Conservation (phyloP, 2,329 filamentous ascomycete species). For the Fusarium sp. region DNA sequence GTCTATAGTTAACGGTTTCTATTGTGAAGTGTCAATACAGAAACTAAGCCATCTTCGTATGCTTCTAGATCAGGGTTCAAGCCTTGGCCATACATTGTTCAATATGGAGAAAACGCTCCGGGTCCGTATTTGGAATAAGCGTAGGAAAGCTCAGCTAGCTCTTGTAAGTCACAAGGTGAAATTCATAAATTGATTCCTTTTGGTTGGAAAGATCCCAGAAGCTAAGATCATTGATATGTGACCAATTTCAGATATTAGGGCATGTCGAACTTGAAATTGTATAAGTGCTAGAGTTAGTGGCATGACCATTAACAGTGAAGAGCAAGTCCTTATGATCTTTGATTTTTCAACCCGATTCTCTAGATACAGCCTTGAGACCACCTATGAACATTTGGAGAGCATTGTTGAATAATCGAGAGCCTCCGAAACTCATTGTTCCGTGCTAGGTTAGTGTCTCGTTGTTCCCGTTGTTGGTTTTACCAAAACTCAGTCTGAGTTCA, state of each 20-base stretch:
- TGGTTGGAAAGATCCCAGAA: background rate
- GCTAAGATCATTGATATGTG: background rate
- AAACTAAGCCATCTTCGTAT: background rate
- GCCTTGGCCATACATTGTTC: background rate
- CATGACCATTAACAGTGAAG: background rate
- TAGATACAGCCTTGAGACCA: background rate
- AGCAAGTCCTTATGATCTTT: background rate
- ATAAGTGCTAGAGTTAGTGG: background rate
- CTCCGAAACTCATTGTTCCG: background rate
- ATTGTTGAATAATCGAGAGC: background rate
- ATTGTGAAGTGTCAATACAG: background rate
- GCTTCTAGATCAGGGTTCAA: background rate
- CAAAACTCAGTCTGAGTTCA: background rate
- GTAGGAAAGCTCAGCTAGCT: background rate
- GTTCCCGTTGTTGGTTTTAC: background rate
- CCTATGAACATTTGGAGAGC: background rate
- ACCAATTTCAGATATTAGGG: background rate
- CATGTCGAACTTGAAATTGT: background rate
- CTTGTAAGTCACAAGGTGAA: background rate
- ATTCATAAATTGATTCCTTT: background rate
- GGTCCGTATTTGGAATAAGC: background rate
- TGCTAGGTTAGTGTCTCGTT: background rate
- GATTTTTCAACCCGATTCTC: background rate
- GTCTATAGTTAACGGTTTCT: background rate
- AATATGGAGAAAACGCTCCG: background rate